Percentiles rank a stretch among this genome's conserved stretches.
Evolutionary conservation across 352 stramenopile species (phyloP).

Genomic region (Thalassiosira pacifica): DNA sequence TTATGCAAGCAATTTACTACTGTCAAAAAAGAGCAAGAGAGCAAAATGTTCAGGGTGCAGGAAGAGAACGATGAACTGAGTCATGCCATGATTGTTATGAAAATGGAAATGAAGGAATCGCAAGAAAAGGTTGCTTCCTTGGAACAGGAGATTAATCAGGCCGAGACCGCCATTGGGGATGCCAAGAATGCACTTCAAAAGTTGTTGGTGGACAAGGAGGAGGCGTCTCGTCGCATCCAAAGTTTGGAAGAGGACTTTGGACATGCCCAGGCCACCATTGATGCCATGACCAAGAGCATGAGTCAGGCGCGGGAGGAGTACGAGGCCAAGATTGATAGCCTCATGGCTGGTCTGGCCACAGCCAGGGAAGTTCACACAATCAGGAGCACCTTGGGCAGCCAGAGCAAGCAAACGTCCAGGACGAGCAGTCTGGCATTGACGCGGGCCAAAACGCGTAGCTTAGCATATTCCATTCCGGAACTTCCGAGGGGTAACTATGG

Average conservation of each 20-base stretch:
- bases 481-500: conserved; percentile 21
- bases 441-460: conserved; percentile 7
- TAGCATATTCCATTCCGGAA: conserved; percentile 50
- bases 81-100: conserved; percentile 57
- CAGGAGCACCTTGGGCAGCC: conserved; percentile 30
- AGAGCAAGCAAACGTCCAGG: conserved; percentile 11
- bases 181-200: conserved; percentile 62
- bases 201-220: conserved; percentile 59
- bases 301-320: conserved; percentile 58
- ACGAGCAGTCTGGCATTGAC: neutral
- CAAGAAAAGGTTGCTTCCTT: conserved; percentile 58
- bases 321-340: conserved; percentile 65
- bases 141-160: conserved; percentile 60
- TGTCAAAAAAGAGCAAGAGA: conserved; percentile 59
- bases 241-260: conserved; percentile 63
- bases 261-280: conserved; percentile 65
- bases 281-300: conserved; percentile 67
- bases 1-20: conserved; percentile 59
- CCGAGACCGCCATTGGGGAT: conserved; percentile 60
- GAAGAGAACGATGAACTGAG: conserved; percentile 63
- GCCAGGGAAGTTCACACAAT: conserved; percentile 61
- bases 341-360: conserved; percentile 62
- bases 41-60: conserved; percentile 58
- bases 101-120: conserved; percentile 68
- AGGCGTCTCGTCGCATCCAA: conserved; percentile 53